These are phyloP conservation scores for Xylaria sp. DNA, from an alignment of 2,329 filamentous ascomycete genomes.

Conservation along the genomic window DNA sequence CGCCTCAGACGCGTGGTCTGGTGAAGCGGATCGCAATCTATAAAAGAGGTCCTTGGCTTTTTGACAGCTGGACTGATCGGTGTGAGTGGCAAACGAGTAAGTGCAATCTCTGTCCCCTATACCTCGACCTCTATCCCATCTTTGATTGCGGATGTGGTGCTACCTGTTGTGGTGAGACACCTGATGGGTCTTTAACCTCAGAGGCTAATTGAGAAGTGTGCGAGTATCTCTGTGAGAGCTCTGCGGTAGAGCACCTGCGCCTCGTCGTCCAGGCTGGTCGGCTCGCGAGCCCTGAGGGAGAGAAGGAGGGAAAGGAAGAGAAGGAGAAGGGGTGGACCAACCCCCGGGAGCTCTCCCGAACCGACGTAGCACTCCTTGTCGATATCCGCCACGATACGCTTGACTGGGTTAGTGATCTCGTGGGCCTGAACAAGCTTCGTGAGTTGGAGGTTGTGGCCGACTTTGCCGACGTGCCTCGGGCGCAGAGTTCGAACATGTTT, in stretches of 20 bases:
- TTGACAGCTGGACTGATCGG: constrained; percentile 57
- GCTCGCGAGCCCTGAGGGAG: constrained; percentile 39
- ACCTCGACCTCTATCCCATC: neutral
- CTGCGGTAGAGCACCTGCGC: constrained; percentile 50
- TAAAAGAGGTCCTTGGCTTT: constrained; percentile 58
- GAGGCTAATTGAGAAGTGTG: constrained; percentile 44
- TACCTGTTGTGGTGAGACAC: neutral
- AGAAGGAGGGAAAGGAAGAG: neutral
- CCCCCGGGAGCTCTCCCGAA: constrained; percentile 49
- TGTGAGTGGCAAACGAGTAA: constrained; percentile 55
- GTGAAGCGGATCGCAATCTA: constrained; percentile 58
- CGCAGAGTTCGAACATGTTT: constrained; percentile 59
- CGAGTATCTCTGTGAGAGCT: constrained; percentile 50
- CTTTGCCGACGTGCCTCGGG: constrained; percentile 59
- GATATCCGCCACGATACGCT: constrained; percentile 55
- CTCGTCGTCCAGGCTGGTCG: constrained; percentile 62
- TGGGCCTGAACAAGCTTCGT: constrained; percentile 54
- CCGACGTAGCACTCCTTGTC: constrained; percentile 54
- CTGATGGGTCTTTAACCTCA: neutral
- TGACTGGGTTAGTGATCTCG: constrained; percentile 63
- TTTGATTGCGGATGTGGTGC: neutral
- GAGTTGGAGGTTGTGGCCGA: constrained; percentile 59
- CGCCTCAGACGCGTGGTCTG: constrained; percentile 52
- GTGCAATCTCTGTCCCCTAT: neutral
- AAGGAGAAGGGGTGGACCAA: constrained; percentile 36